Base-by-base conservation (phyloP, 305 asterid genomes). In the Salvia sclarea region DNA sequence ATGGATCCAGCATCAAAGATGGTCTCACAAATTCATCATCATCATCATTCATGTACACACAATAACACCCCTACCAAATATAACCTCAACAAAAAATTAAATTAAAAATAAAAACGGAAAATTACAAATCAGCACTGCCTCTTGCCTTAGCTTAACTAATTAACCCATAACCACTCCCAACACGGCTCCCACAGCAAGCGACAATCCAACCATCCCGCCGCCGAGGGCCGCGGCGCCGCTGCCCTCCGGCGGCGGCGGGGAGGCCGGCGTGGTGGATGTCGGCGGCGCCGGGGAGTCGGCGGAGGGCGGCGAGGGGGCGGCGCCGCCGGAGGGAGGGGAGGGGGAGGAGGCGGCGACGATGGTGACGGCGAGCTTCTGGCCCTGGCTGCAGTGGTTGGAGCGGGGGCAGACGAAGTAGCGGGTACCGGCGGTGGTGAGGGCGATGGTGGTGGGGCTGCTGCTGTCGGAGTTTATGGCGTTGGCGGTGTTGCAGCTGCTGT, bases 121-220 rank as follows among this genome's bases (percentile, higher is more conserved):
- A 68, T 44, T 17, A 31, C 24, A 28, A 53, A 74, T n/a, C 41
- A 38, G 85, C 85, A 83, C 85, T 78, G 88, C 83, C 87, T 80
- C 83, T 80, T 73, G 69, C 85, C 83, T 37, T 80, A 78, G 83
- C 74, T n/a, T n/a, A n/a, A n/a, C n/a, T n/a, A n/a, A n/a, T n/a
- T n/a, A n/a, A n/a, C n/a, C 76, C 80, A 74, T 74, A 6, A 73
- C 1, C 7, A 8, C 41, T 37, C 41, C 74, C 22, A 66, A 40
- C 61, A 80, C 0, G 37, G 80, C 78, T 2, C 54, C 83, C 70
- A 76, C 57, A 60, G 50, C 65, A 22, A 78, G 31, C 31, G 68
- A 70, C 11, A 66, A 49, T 47, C 72, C 83, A 17, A 37, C 71
- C 50, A 60, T 28, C 61, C 65, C 25, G 43, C 83, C 83, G 11